Evolutionary conservation across 1,284 basidiomycete species (phyloP), one percentile per base, ranked within the genome.

Genomic region (Ustilago loliicola): DNA sequence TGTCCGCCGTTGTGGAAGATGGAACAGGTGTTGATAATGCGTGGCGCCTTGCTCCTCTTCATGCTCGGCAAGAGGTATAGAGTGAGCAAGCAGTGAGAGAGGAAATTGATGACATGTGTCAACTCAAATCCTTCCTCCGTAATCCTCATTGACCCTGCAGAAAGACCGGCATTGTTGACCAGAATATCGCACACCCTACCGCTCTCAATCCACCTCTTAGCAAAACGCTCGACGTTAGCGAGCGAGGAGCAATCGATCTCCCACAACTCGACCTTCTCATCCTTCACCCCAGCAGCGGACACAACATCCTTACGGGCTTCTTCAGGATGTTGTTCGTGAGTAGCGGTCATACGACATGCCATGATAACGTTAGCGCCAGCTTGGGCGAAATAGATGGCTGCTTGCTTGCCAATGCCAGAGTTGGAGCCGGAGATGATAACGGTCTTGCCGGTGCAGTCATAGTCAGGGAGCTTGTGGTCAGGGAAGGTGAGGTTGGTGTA

Each of bases 71-170:
- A 66, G 1, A 83, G 52, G 52, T 67, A 79, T 19, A 83, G 71
- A 3, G 82, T 82, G 9, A 83, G 36, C 13, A 83, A 65, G 30
- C 60, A 67, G 56, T 83, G 82, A 3, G 66, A 67, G 52, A 83
- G 68, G 30, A 80, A 78, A 62, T 82, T 81, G 69, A 83, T 66
- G 21, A 72, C 70, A 19, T 73, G 61, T 10, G 79, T 77, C 40
- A 83, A 27, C 40, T 83, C 82, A 50, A 83, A 80, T 0, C 80
- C 82, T 53, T 83, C 82, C 11, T 79, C 74, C 0, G 80, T 83
- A 17, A 68, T 66, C 23, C 52, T 56, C 6, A 61, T 19, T 10
- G 45, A 21, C 0, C 69, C 67, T 3, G 72, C 67, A 0, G 62
- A 50, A 3, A 81, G 42, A 11, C 82, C 82, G 30, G 82, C 82